Percentiles rank a stretch among this genome's conserved stretches.
Evolutionary conservation across 2,329 filamentous ascomycete genomes (phyloP).

Genomic region (Aspergillus niger): DNA sequence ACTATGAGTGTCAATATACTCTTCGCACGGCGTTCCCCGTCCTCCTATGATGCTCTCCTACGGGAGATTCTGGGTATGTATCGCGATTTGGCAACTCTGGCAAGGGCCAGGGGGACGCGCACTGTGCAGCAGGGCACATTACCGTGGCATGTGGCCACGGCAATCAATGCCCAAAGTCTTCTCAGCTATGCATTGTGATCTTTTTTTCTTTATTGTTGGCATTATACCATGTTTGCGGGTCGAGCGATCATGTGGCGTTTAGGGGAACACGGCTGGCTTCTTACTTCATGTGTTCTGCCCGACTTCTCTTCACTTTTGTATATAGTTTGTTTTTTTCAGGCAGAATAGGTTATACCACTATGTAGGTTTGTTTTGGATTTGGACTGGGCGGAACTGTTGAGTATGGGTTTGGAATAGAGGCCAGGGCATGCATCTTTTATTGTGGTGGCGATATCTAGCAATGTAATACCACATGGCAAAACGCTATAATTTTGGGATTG

Average conservation of each 20-base stretch:
- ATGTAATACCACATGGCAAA: neutral
- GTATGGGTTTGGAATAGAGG: neutral
- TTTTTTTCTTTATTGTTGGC: constrained; percentile 7
- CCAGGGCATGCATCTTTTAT: neutral
- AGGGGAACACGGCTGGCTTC: neutral
- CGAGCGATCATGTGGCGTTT: constrained; percentile 16
- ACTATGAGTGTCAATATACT: constrained; percentile 47
- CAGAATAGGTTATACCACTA: constrained; percentile 19
- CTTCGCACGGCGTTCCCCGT: constrained; percentile 32
- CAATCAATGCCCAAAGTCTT: constrained; percentile 45
- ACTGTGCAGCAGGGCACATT: constrained; percentile 45
- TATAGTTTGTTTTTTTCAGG: constrained; percentile 13
- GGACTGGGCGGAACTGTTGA: neutral
- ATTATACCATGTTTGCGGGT: constrained; percentile 9
- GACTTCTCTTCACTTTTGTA: constrained; percentile 15
- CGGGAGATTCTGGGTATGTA: constrained; percentile 48
- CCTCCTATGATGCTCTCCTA: constrained; percentile 39
- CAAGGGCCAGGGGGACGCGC: constrained; percentile 45
- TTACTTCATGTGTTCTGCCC: neutral
- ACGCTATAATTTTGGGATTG: neutral
- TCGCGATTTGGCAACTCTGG: constrained; percentile 47
- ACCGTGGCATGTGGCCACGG: constrained; percentile 52
- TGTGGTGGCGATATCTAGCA: neutral
- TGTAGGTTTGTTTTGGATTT: neutral
- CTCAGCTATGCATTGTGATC: constrained; percentile 44